These are phyloP conservation scores for Entomortierella beljakovae DNA, from an alignment of 192 early-diverging fungal genomes.

Conservation along the genomic window DNA sequence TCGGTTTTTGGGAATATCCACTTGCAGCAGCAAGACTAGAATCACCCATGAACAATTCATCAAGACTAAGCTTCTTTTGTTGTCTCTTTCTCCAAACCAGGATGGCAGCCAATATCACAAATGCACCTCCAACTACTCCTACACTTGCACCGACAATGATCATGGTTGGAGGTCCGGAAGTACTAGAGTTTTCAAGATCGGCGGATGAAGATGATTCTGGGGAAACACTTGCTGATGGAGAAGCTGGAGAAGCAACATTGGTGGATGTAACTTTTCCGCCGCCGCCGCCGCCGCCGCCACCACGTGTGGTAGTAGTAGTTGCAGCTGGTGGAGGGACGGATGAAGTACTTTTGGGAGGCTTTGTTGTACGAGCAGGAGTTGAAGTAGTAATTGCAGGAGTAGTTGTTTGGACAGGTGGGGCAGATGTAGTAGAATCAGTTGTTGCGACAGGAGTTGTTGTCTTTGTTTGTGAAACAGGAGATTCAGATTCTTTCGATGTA, in stretches of 20 bases:
- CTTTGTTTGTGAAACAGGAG: not conserved
- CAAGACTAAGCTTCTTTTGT: conserved; percentile 7
- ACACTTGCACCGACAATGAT: conserved; percentile 11
- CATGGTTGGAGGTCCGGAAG: not conserved
- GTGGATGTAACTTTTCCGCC: not conserved
- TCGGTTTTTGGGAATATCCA: conserved; percentile 9
- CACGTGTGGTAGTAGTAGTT: not conserved
- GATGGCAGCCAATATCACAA: conserved; percentile 16
- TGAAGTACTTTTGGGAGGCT: not conserved
- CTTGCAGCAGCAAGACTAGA: conserved; percentile 17
- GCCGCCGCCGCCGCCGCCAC: not conserved
- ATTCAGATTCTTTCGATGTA: not conserved
- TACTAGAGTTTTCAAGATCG: not conserved
- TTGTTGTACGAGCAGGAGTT: not conserved
- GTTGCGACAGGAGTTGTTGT: conserved; percentile 2
- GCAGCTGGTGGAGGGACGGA: not conserved
- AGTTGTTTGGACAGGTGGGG: not conserved
- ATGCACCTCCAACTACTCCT: conserved; percentile 16
- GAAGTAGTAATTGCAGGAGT: not conserved
- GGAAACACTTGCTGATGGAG: not conserved
- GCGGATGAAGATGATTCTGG: not conserved
- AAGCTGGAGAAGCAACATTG: not conserved
- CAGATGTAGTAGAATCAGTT: not conserved
- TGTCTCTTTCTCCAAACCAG: conserved; percentile 26
- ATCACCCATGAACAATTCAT: conserved; percentile 5